Conservation (phyloP, 805 yeast genomes). For the Blastobotrys terrestris region DNA sequence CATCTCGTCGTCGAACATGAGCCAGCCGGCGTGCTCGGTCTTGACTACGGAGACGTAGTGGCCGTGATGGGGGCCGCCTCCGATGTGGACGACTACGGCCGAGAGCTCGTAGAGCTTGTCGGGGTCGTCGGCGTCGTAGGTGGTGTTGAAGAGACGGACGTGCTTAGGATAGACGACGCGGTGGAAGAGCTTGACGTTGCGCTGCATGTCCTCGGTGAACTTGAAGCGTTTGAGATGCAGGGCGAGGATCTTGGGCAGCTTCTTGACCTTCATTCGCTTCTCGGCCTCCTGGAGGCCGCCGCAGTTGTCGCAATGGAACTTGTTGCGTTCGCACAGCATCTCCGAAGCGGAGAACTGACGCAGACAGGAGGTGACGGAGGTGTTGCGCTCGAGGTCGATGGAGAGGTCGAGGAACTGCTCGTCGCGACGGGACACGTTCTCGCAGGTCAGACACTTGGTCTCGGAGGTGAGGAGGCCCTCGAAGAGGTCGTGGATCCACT, state of each 20-base stretch:
- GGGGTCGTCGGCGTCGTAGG: constrained; percentile 45
- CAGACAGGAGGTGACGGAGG: constrained; percentile 69
- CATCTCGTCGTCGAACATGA: constrained; percentile 90
- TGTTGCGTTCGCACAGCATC: constrained; percentile 77
- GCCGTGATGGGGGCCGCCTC: constrained; percentile 97
- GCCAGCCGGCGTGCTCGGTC: constrained; percentile 75
- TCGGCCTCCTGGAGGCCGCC: constrained; percentile 91
- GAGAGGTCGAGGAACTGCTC: constrained; percentile 85
- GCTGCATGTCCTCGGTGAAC: constrained; percentile 74
- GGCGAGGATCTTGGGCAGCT: constrained; percentile 70
- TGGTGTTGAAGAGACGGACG: constrained; percentile 59
- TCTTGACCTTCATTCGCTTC: constrained; percentile 73
- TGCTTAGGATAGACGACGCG: constrained; percentile 74
- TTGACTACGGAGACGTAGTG: constrained; percentile 88
- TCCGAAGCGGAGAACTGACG: constrained; percentile 82
- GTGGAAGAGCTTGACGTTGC: constrained; percentile 81
- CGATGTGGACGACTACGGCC: constrained; percentile 88
- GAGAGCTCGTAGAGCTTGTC: constrained; percentile 71
- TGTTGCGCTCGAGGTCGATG: constrained; percentile 71
- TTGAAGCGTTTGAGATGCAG: constrained; percentile 89
- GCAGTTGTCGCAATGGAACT: constrained; percentile 89
- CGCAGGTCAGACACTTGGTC: constrained; percentile 87
- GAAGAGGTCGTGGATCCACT: constrained; percentile 62
- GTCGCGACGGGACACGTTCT: constrained; percentile 69
- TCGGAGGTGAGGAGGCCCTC: constrained; percentile 83